A percentile compares a stretch with the other conserved stretches of the same genome.
phyloP scores from a whole-genome alignment of 192 early-diverging fungal genomes.

The Coemansia sp. region DNA sequence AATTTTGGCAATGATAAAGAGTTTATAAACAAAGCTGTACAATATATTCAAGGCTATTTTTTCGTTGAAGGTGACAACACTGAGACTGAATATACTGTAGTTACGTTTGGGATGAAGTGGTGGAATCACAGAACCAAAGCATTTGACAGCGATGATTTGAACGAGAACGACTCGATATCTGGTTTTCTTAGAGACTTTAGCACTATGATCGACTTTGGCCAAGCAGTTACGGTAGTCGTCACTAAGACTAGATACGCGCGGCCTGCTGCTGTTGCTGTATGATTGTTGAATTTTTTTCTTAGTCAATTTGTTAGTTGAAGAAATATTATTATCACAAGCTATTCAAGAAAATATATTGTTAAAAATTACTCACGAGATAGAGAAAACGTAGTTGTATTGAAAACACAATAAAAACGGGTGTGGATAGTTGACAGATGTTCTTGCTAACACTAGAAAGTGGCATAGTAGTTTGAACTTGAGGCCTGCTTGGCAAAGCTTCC shows the following conservation, averaged over 20 bases:
- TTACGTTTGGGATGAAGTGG: background rate
- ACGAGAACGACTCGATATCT: background rate
- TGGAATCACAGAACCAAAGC: too few relatives aligned
- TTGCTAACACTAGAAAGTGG: background rate
- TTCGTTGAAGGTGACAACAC: background rate
- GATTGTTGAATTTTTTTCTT: background rate
- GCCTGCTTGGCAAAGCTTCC: background rate
- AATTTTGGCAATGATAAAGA: background rate
- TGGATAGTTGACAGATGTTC: background rate
- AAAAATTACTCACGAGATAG: background rate
- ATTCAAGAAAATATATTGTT: background rate
- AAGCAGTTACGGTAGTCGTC: background rate
- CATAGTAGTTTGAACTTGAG: background rate
- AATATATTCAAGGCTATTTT: background rate
- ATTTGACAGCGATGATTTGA: background rate
- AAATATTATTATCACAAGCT: background rate
- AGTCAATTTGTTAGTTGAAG: background rate
- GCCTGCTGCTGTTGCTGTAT: too few relatives aligned
- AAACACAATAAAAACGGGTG: background rate
- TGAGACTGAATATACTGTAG: background rate
- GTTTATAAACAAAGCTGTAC: background rate
- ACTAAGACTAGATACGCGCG: background rate
- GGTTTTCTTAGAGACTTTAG: background rate
- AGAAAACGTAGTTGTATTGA: background rate
- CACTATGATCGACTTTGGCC: background rate